phyloP scores from a whole-genome alignment of 2,329 filamentous ascomycete species.

The Rhinocladiella mackenziei region DNA sequence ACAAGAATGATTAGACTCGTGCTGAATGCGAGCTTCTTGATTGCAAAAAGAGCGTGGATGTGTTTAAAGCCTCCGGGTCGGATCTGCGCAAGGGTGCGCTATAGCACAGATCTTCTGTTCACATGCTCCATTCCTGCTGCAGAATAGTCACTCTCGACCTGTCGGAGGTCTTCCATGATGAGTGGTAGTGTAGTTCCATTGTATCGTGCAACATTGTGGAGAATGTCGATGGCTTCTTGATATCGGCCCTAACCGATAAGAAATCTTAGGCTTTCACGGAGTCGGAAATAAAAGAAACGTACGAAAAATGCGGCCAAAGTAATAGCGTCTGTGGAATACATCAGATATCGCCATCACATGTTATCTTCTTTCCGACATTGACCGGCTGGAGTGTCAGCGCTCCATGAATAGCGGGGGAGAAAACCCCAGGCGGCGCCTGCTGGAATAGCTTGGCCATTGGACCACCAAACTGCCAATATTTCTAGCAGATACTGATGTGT shows the following conservation, averaged over 20 bases:
- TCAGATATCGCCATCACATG: constrained; percentile 73
- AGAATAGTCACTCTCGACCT: constrained; percentile 35
- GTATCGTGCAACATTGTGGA: constrained; percentile 71
- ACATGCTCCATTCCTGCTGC: constrained; percentile 2
- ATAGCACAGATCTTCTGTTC: no score
- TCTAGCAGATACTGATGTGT: no score
- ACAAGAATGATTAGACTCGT: constrained; percentile 60
- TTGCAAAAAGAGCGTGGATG: constrained; percentile 64
- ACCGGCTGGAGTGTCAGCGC: constrained; percentile 13
- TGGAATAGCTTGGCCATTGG: constrained; percentile 19
- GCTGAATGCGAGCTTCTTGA: constrained; percentile 52
- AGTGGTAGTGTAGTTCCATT: constrained; percentile 54
- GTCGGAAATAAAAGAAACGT: constrained; percentile 76
- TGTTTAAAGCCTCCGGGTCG: constrained; percentile 43
- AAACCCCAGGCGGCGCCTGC: constrained; percentile 19
- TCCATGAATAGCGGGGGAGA: constrained; percentile 17
- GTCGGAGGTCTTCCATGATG: constrained; percentile 37
- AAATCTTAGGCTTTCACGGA: constrained; percentile 83
- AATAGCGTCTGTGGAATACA: constrained; percentile 63
- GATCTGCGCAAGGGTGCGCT: no score
- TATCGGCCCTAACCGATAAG: constrained; percentile 72
- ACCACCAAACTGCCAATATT: constrained; percentile 52
- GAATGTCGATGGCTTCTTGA: constrained; percentile 71
- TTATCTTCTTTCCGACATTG: constrained; percentile 53
- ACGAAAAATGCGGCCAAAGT: constrained; percentile 74